Conservation (phyloP, 768 basidiomycete genomes). For the Suillus alpinus region DNA sequence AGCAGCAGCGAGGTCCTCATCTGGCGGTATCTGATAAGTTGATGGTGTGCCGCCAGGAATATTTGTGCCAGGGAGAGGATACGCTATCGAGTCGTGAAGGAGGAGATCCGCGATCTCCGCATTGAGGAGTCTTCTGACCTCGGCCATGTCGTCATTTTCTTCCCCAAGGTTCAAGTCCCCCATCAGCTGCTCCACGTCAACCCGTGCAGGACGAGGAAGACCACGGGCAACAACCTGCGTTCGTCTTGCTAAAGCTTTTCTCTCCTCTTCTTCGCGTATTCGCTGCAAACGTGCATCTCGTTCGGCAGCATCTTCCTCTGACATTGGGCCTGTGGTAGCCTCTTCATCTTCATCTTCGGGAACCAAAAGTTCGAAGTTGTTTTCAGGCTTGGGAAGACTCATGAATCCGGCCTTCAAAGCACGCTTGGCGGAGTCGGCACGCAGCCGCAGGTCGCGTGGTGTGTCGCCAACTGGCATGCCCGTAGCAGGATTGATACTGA, state of each 20-base stretch:
- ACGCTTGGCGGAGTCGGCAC: constrained; percentile 62
- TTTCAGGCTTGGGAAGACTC: constrained; percentile 87
- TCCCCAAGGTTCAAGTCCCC: constrained; percentile 54
- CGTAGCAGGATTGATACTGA: constrained; percentile 80
- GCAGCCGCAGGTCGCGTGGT: constrained; percentile 72
- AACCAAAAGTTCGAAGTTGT: constrained; percentile 93
- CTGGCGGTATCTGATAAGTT: constrained; percentile 69
- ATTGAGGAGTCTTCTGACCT: constrained; percentile 67
- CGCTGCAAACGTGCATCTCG: constrained; percentile 74
- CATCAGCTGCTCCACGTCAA: constrained; percentile 68
- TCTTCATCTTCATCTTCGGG: constrained; percentile 77
- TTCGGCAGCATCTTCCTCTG: constrained; percentile 89
- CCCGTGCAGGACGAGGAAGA: constrained; percentile 82
- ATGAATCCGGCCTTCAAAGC: constrained; percentile 80
- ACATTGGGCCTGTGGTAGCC: constrained; percentile 25
- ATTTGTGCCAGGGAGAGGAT: constrained; percentile 87
- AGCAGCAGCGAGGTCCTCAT: constrained; percentile 70
- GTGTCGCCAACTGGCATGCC: constrained; percentile 60
- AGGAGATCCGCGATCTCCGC: constrained; percentile 76
- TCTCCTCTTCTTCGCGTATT: constrained; percentile 71
- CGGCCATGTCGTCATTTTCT: constrained; percentile 40
- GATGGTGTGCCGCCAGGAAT: constrained; percentile 71
- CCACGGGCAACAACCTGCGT: constrained; percentile 78
- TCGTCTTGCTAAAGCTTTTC: constrained; percentile 75
- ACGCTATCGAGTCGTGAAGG: constrained; percentile 81